Conservation (phyloP, 2,329 filamentous ascomycete species). For the Cladosporium phlei region DNA sequence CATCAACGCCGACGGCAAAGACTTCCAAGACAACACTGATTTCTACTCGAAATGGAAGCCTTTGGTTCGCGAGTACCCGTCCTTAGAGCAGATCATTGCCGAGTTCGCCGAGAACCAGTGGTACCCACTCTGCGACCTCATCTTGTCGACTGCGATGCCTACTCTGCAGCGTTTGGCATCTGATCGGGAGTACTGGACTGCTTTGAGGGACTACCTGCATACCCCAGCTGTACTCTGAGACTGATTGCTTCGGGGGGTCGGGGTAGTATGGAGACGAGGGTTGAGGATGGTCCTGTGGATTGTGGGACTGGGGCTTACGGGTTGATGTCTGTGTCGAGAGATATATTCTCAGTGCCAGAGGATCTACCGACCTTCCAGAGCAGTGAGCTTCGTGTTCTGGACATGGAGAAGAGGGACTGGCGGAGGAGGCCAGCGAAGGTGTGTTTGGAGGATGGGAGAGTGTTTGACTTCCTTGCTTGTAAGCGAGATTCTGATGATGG, state of each 20-base stretch:
- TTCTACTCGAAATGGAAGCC: slow-evolving; percentile 15
- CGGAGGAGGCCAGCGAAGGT: too few relatives aligned
- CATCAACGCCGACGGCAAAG: slow-evolving; percentile 4
- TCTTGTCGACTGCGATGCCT: not conserved
- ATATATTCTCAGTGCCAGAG: too few relatives aligned
- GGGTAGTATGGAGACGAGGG: too few relatives aligned
- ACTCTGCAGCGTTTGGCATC: not conserved
- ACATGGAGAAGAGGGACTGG: too few relatives aligned
- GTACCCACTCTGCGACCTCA: not conserved
- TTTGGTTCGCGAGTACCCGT: not conserved
- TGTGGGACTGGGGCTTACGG: too few relatives aligned
- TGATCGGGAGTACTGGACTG: slow-evolving; percentile 2
- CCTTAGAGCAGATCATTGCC: not conserved
- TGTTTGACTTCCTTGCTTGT: too few relatives aligned
- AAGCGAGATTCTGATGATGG: too few relatives aligned
- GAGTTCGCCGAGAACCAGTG: not conserved
- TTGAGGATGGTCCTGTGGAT: too few relatives aligned
- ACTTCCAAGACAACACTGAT: slow-evolving; percentile 8
- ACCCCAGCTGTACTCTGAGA: slow-evolving; percentile 11
- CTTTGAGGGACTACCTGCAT: slow-evolving; percentile 12
- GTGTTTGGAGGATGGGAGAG: too few relatives aligned
- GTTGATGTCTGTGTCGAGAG: too few relatives aligned
- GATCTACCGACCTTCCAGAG: too few relatives aligned
- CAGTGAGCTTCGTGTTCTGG: too few relatives aligned
- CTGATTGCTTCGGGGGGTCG: not conserved